Conservation (phyloP, 2,329 filamentous ascomycete genomes). For the Aspergillus uvarum region DNA sequence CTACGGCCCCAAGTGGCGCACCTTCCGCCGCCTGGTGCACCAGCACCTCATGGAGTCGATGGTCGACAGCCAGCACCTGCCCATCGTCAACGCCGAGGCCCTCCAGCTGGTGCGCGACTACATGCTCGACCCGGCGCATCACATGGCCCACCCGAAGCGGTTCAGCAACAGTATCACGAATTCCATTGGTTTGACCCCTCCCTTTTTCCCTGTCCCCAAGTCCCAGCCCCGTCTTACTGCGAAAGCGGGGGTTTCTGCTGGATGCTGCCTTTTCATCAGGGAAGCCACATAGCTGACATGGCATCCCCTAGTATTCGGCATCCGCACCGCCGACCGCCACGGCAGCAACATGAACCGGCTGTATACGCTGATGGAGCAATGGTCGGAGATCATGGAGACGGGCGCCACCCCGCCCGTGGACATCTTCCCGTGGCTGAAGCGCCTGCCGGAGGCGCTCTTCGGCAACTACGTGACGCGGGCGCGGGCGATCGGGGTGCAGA, state of each 20-base stretch:
- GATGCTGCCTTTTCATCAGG: too few species aligned
- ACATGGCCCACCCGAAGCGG: conserved; percentile 50
- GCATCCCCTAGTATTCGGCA: background rate
- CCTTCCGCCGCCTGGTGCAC: conserved; percentile 48
- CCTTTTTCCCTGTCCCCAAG: too few species aligned
- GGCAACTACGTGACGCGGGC: conserved; percentile 43
- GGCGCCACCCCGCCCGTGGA: conserved; percentile 54
- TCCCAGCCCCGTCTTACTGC: too few species aligned
- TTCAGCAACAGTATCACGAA: conserved; percentile 52
- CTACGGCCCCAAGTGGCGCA: conserved; percentile 48
- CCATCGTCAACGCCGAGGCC: conserved; percentile 50
- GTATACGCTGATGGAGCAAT: conserved; percentile 43
- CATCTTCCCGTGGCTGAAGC: conserved; percentile 47
- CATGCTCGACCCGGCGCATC: conserved; percentile 40
- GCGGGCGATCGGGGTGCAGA: conserved; percentile 10
- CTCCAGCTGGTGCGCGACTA: conserved; percentile 51
- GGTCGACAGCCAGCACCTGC: conserved; percentile 45
- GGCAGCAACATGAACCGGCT: conserved; percentile 38
- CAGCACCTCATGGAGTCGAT: conserved; percentile 48
- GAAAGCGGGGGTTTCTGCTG: too few species aligned
- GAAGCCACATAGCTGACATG: background rate
- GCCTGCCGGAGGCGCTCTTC: conserved; percentile 44
- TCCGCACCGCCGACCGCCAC: conserved; percentile 31
- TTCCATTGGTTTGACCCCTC: conserved; percentile 22
- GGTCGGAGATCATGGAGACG: conserved; percentile 47